A percentile compares a stretch with the other conserved stretches of the same genome.
phyloP scores from a whole-genome alignment of 148 eudicot genomes.

The Camellia japonica region DNA sequence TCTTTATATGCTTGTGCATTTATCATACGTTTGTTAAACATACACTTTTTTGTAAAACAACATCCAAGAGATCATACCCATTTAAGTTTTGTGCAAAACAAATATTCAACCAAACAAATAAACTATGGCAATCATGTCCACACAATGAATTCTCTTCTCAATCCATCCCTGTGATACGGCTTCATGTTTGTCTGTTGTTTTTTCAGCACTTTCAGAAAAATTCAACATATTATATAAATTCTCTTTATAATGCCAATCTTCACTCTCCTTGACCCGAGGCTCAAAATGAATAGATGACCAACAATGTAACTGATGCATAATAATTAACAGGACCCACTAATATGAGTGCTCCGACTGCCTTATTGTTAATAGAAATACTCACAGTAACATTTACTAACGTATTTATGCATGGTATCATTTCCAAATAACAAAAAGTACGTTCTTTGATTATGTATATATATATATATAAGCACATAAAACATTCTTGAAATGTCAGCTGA shows the following conservation, averaged over 20 bases:
- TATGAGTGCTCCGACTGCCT: not conserved
- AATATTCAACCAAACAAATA: not conserved
- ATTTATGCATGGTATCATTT: not conserved
- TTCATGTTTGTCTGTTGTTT: too few relatives aligned
- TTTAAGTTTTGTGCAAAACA: not conserved
- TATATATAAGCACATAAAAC: not conserved
- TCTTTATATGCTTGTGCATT: not conserved
- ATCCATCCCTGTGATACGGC: not conserved
- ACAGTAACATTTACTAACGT: not conserved
- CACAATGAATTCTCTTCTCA: not conserved
- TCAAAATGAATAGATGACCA: not conserved
- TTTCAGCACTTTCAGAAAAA: not conserved
- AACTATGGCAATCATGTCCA: not conserved
- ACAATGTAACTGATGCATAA: not conserved
- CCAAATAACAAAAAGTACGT: not conserved
- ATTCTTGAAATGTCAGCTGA: not conserved
- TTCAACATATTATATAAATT: not conserved
- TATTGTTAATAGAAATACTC: not conserved
- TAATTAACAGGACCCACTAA: not conserved
- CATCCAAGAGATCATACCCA: not conserved
- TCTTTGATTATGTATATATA: not conserved
- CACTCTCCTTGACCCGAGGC: not conserved
- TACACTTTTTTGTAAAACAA: not conserved
- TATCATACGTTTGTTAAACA: not conserved
- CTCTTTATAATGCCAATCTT: not conserved